A percentile compares a stretch with the other conserved stretches of the same genome.
phyloP scores from a whole-genome alignment of 2,329 filamentous ascomycete genomes.

The Aspergillus pseudoterreus region DNA sequence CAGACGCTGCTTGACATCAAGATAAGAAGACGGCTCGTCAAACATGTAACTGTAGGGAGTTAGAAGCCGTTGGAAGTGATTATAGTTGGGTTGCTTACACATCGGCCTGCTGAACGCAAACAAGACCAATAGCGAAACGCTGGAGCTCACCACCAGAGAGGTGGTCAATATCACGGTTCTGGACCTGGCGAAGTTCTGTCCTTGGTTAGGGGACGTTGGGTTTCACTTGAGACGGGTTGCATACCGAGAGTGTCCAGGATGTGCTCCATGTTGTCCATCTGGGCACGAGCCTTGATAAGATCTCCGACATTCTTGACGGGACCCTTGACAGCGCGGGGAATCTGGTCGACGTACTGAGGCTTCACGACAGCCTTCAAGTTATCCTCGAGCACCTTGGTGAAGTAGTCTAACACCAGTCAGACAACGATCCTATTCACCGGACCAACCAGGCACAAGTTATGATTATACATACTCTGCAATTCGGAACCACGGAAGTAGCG shows the following conservation, averaged over 20 bases:
- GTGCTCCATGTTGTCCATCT: constrained; percentile 75
- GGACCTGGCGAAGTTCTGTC: constrained; percentile 77
- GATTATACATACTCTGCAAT: constrained; percentile 70
- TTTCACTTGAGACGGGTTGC: background rate
- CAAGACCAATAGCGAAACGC: constrained; percentile 93
- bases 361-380: constrained; percentile 97
- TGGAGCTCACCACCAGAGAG: constrained; percentile 98
- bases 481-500: constrained; percentile 98
- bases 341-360: constrained; percentile 98
- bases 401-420: constrained; percentile 67
- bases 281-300: constrained; percentile 71
- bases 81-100: constrained; percentile 52
- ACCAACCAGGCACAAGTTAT: no score
- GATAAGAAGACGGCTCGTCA: constrained; percentile 96
- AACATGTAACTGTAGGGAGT: constrained; percentile 78
- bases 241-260: constrained; percentile 73
- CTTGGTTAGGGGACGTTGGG: constrained; percentile 11
- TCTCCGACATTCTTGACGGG: constrained; percentile 73
- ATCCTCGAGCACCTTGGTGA: constrained; percentile 96
- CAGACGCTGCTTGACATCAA: constrained; percentile 98
- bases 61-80: constrained; percentile 5
- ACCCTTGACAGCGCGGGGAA: constrained; percentile 85
- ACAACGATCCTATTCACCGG: background rate
- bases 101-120: constrained; percentile 93
- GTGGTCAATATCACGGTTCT: constrained; percentile 83